Percentiles rank a stretch among this genome's conserved stretches.
phyloP scores from a whole-genome alignment of 2,329 filamentous ascomycete species.

The Pseudocercospora pini-densiflorae region DNA sequence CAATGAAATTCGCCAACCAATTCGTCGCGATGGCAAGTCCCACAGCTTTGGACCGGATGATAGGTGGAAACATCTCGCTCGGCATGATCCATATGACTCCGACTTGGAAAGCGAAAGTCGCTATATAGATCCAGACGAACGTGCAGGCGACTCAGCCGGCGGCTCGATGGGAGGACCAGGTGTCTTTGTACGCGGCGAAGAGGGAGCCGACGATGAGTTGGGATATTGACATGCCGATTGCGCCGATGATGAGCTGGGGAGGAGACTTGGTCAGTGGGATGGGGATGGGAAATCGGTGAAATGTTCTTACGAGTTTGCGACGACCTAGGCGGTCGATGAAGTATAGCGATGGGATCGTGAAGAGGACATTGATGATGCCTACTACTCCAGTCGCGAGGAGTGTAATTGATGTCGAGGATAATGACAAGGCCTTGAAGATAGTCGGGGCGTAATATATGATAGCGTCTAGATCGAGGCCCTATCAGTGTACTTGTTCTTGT shows the following conservation, averaged over 20 bases:
- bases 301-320: constrained; percentile 55
- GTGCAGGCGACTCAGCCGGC: constrained; percentile 6
- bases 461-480: constrained; percentile 33
- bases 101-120: constrained; percentile 1
- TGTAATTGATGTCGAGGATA: constrained; percentile 51
- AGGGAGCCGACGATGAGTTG: constrained; percentile 9
- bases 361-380: constrained; percentile 69
- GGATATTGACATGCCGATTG: constrained; percentile 53
- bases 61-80: not conserved
- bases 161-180: constrained; percentile 1
- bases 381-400: constrained; percentile 71
- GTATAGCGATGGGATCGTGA: constrained; percentile 67
- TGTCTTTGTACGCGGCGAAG: not conserved
- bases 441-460: constrained; percentile 27
- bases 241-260: constrained; percentile 58
- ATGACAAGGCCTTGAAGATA: constrained; percentile 52
- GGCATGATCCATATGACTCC: constrained; percentile 9
- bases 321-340: constrained; percentile 67
- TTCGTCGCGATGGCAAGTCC: not conserved
- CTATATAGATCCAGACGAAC: constrained; percentile 12
- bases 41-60: not conserved
- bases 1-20: not conserved
- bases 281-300: not conserved
- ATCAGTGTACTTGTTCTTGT: not conserved
- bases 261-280: not conserved